phyloP scores from a whole-genome alignment of 306 rosid genomes.

The Psophocarpus tetragonolobus region DNA sequence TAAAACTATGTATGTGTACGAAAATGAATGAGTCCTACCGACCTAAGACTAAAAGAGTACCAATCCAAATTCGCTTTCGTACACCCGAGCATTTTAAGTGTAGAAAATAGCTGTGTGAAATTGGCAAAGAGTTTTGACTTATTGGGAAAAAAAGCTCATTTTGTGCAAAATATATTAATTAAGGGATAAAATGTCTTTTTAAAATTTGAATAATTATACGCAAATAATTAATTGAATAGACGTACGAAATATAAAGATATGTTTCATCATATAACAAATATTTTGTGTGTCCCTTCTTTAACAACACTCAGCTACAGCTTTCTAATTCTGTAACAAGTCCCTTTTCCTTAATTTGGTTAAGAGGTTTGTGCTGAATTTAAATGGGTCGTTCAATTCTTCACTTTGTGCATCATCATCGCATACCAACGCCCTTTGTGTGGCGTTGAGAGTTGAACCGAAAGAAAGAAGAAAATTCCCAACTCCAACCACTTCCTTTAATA shows the following conservation, averaged over 20 bases:
- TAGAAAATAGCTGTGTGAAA: neutral
- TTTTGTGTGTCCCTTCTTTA: neutral
- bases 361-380: neutral
- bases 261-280: neutral
- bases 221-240: neutral
- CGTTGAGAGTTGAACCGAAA: neutral
- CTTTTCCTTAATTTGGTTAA: neutral
- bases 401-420: neutral
- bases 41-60: neutral
- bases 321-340: neutral
- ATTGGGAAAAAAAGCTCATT: too few species aligned
- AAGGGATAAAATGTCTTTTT: neutral
- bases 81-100: neutral
- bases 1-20: too few species aligned
- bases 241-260: neutral
- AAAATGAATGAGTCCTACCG: neutral
- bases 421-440: neutral
- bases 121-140: neutral
- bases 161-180: neutral
- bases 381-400: neutral
- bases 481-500: slow-evolving; percentile 37
- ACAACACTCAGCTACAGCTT: neutral
- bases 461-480: neutral
- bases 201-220: neutral
- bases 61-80: neutral